phyloP scores from a whole-genome alignment of 2,329 filamentous ascomycete genomes.

The Emmonsiellopsis sp. region DNA sequence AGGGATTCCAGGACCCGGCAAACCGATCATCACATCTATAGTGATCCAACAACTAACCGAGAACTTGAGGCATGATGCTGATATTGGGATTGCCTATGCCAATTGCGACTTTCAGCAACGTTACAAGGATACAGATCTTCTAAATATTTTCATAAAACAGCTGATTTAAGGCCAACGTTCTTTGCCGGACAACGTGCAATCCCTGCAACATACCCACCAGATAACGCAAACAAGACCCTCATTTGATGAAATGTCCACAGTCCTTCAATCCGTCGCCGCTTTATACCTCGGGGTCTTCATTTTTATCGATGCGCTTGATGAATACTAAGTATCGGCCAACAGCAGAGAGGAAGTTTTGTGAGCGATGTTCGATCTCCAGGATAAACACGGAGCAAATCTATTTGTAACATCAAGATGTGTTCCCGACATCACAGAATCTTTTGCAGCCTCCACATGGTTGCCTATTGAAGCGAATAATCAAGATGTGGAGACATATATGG shows the following conservation, averaged over 20 bases:
- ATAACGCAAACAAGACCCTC: constrained; percentile 15
- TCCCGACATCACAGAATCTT: constrained; percentile 14
- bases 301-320: constrained; percentile 26
- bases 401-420: constrained; percentile 25
- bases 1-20: constrained; percentile 42
- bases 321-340: constrained; percentile 11
- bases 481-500: constrained; percentile 25
- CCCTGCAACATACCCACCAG: constrained; percentile 17
- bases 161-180: constrained; percentile 16
- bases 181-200: constrained; percentile 19
- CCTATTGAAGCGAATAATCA: constrained; percentile 24
- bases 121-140: constrained; percentile 25
- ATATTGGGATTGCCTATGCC: constrained; percentile 35
- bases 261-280: constrained; percentile 10
- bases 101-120: constrained; percentile 38
- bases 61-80: constrained; percentile 11
- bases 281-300: constrained; percentile 16
- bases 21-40: constrained; percentile 37
- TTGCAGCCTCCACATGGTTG: constrained; percentile 10
- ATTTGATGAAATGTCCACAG: constrained; percentile 13
- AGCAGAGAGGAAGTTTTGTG: constrained; percentile 7
- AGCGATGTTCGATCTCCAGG: constrained; percentile 16
- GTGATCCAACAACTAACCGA: constrained; percentile 32
- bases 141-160: constrained; percentile 31
- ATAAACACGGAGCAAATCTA: constrained; percentile 13